Base-by-base conservation (phyloP, 805 yeast genomes). In the Candida railenensis region DNA sequence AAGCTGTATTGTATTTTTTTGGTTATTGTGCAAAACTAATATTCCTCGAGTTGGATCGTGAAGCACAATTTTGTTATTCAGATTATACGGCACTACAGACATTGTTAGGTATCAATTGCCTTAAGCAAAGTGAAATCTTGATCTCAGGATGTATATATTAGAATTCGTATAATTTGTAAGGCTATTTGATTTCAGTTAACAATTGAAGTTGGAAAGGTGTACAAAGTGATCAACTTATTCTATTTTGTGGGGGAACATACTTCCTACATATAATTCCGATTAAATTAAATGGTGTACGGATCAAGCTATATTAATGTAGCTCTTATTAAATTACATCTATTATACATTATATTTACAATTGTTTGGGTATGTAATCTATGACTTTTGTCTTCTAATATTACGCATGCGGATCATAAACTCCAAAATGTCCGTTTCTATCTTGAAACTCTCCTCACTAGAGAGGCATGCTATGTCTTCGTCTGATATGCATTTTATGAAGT, bases 71-170 rank as follows among this genome's bases (percentile, higher is more conserved):
- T 60, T 58, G 44, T 58, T 61, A 34, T 55, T 56, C 16, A 58
- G 42, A 46, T 67, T 60, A 53, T 69, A 69, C 2, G 74, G 73
- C 30, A 69, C 69, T 22, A 69, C 58, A 11, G 74, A 69, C 74
- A 69, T 69, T 9, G 36, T n/a, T n/a, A n/a, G n/a, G n/a, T n/a
- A n/a, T n/a, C n/a, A n/a, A n/a, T n/a, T n/a, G n/a, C n/a, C n/a
- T n/a, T n/a, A n/a, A n/a, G n/a, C n/a, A n/a, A n/a, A n/a, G n/a
- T n/a, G n/a, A n/a, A n/a, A n/a, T n/a, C n/a, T n/a, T n/a, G n/a
- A n/a, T n/a, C n/a, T n/a, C n/a, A n/a, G n/a, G n/a, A n/a, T n/a
- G n/a, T n/a, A n/a, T n/a, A n/a, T n/a, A n/a, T n/a, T n/a, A n/a
- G n/a, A n/a, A n/a, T n/a, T n/a, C n/a, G n/a, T n/a, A n/a, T n/a